phyloP scores from a whole-genome alignment of 2,329 filamentous ascomycete genomes.

The Conoideocrella luteorostrata region DNA sequence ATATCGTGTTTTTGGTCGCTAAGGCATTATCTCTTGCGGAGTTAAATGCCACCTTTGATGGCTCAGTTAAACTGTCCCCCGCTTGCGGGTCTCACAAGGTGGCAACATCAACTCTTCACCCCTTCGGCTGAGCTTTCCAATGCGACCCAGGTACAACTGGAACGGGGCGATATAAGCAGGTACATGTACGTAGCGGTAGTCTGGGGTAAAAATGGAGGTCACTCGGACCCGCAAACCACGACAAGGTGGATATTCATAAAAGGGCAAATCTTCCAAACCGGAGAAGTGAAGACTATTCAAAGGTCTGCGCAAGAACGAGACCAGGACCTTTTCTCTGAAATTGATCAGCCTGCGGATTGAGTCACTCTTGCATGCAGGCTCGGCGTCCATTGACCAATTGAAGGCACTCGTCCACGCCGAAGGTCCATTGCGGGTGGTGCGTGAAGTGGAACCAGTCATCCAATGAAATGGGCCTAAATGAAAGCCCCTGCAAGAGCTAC shows the following conservation, averaged over 20 bases:
- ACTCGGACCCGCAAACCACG: neutral
- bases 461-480: slow-evolving; percentile 19
- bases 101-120: no score
- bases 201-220: slow-evolving; percentile 9
- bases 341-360: slow-evolving; percentile 17
- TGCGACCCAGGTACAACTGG: no score
- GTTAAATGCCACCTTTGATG: no score
- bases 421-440: slow-evolving; percentile 21
- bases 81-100: no score
- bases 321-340: neutral
- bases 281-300: neutral
- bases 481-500: slow-evolving; percentile 6
- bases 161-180: no score
- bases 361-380: slow-evolving; percentile 19
- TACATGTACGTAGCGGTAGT: slow-evolving; percentile 5
- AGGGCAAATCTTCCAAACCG: neutral
- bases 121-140: no score
- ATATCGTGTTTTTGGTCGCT: no score
- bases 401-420: slow-evolving; percentile 25
- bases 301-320: neutral
- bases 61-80: no score
- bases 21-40: no score
- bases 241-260: neutral
- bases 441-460: slow-evolving; percentile 6
- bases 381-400: slow-evolving; percentile 26